Evolutionary conservation across 805 yeast species (phyloP).

Genomic region (Lipomyces kockii): DNA sequence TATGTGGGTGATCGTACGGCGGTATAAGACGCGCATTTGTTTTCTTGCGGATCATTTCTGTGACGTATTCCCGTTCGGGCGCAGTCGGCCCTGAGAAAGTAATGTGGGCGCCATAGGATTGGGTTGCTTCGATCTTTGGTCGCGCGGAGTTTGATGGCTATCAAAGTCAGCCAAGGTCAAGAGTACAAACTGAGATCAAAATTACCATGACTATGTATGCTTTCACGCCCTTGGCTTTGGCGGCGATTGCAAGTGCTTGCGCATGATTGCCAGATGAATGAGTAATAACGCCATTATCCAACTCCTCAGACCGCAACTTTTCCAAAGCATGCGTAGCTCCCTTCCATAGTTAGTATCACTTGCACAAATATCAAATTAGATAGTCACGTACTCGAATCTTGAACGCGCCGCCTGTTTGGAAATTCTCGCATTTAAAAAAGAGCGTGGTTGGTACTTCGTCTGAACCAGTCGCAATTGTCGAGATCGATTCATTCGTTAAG

Average conservation of each 20-base stretch:
- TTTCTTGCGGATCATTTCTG: conserved; percentile 46
- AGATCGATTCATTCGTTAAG: conserved; percentile 21
- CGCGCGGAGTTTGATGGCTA: conserved; percentile 57
- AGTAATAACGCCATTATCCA: conserved; percentile 55
- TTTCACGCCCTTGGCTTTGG: conserved; percentile 51
- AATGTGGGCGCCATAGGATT: conserved; percentile 56
- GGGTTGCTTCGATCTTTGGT: conserved; percentile 53
- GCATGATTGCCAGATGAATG: conserved; percentile 61
- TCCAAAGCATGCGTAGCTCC: conserved; percentile 57
- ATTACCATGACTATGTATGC: conserved; percentile 54
- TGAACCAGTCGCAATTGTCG: conserved; percentile 11
- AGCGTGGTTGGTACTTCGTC: conserved; percentile 1
- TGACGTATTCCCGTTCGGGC: conserved; percentile 55
- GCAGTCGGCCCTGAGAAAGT: conserved; percentile 49
- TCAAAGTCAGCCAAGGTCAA: background rate
- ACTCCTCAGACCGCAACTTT: conserved; percentile 48
- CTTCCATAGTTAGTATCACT: background rate
- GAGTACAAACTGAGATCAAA: background rate
- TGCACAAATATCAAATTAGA: background rate
- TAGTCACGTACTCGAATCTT: conserved; percentile 49
- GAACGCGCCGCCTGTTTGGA: conserved; percentile 45
- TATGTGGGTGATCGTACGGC: conserved; percentile 56
- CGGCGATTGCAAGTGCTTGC: conserved; percentile 58
- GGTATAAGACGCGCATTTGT: conserved; percentile 53
- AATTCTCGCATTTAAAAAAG: conserved; percentile 34